Evolutionary conservation across 2,329 filamentous ascomycete species (phyloP).

Genomic region (Fusarium euwallaceae): DNA sequence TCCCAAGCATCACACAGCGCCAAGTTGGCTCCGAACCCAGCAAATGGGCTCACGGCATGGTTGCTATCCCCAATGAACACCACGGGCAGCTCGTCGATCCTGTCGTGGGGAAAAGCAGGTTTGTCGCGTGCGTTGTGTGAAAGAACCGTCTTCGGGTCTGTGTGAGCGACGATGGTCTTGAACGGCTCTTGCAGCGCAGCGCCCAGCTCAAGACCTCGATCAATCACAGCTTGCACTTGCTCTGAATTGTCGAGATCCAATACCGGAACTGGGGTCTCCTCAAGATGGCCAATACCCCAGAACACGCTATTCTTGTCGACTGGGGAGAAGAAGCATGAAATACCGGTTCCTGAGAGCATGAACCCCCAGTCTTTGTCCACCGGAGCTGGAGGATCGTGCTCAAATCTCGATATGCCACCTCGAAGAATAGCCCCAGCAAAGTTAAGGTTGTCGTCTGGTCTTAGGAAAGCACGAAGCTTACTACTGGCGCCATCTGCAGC

Average conservation of each 20-base stretch:
- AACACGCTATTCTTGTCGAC: constrained; percentile 56
- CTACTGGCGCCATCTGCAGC: constrained; percentile 61
- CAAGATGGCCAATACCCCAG: constrained; percentile 58
- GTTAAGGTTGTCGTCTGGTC: constrained; percentile 55
- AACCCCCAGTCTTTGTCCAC: constrained; percentile 57
- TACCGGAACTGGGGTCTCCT: constrained; percentile 29
- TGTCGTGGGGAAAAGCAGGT: constrained; percentile 55
- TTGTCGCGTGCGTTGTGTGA: constrained; percentile 60
- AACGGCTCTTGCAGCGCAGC: constrained; percentile 56
- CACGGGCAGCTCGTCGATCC: constrained; percentile 43
- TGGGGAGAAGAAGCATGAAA: constrained; percentile 60
- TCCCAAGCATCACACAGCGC: constrained; percentile 62
- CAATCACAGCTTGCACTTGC: constrained; percentile 48
- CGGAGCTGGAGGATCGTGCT: constrained; percentile 49
- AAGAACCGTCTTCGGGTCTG: constrained; percentile 54
- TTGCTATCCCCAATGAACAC: constrained; percentile 65
- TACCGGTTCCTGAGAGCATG: constrained; percentile 54
- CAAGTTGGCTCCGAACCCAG: constrained; percentile 63
- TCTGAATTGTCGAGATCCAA: constrained; percentile 32
- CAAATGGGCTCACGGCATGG: constrained; percentile 63
- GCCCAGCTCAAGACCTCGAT: constrained; percentile 51
- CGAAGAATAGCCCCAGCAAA: constrained; percentile 57
- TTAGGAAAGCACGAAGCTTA: constrained; percentile 54
- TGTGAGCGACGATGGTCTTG: constrained; percentile 53
- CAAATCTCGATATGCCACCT: constrained; percentile 55